phyloP scores from a whole-genome alignment of 2,329 filamentous ascomycete species.

The Lachnellula hyalina region DNA sequence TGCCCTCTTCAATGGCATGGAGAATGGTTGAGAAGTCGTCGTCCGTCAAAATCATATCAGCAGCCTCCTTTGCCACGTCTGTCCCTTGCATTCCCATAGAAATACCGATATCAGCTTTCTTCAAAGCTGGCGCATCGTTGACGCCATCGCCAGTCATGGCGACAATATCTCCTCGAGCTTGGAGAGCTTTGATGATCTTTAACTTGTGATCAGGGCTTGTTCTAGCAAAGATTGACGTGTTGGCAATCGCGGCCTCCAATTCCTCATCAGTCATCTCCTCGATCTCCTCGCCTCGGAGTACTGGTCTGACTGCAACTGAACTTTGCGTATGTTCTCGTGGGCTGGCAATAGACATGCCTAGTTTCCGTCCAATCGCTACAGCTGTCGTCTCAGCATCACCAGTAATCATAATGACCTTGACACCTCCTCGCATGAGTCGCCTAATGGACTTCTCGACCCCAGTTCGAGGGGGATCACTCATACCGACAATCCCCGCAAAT shows the following conservation, averaged over 20 bases:
- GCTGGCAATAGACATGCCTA: slow-evolving; percentile 80
- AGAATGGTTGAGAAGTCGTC: slow-evolving; percentile 91
- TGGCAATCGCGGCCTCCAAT: slow-evolving; percentile 75
- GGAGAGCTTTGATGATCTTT: slow-evolving; percentile 89
- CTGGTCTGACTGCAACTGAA: slow-evolving; percentile 59
- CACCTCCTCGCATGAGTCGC: slow-evolving; percentile 85
- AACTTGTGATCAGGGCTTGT: slow-evolving; percentile 97
- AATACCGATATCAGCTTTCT: slow-evolving; percentile 96
- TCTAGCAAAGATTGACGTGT: slow-evolving; percentile 90
- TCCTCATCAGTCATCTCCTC: slow-evolving; percentile 85
- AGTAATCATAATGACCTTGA: slow-evolving; percentile 98
- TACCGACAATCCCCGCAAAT: slow-evolving; percentile 89
- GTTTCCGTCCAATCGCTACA: slow-evolving; percentile 83
- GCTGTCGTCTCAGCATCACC: slow-evolving; percentile 94
- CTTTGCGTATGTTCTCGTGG: slow-evolving; percentile 47
- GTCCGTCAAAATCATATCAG: slow-evolving; percentile 89
- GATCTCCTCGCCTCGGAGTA: slow-evolving; percentile 86
- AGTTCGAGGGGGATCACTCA: slow-evolving; percentile 92
- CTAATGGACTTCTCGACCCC: slow-evolving; percentile 87
- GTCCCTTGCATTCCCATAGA: slow-evolving; percentile 94
- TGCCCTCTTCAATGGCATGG: slow-evolving; percentile 94
- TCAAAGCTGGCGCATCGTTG: slow-evolving; percentile 93
- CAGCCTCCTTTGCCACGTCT: slow-evolving; percentile 92
- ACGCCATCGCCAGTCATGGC: slow-evolving; percentile 99
- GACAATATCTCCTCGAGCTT: slow-evolving; percentile 90